Percentiles rank a stretch among this genome's conserved stretches.
Conservation (phyloP, 805 yeast genomes). For the Saturnispora saitoi region DNA sequence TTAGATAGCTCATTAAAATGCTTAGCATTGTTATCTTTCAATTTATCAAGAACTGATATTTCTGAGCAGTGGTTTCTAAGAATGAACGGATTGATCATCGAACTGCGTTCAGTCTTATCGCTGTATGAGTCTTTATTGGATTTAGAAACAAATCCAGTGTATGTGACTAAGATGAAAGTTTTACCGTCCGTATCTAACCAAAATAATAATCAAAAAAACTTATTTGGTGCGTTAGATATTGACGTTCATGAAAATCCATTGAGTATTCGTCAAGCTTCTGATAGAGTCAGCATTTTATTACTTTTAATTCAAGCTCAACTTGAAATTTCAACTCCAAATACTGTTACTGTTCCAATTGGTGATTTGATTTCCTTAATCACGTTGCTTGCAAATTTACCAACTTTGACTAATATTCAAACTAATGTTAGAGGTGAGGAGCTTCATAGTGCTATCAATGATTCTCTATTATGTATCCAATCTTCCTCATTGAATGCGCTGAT, state of each 20-base stretch:
- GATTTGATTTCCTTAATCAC: constrained; percentile 42
- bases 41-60: constrained; percentile 45
- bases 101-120: constrained; percentile 45
- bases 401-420: constrained; percentile 39
- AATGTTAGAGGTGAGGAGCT: constrained; percentile 51
- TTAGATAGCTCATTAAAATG: constrained; percentile 37
- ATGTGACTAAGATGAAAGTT: constrained; percentile 31
- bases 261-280: constrained; percentile 42
- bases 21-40: constrained; percentile 47
- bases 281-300: constrained; percentile 40
- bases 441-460: constrained; percentile 34
- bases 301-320: constrained; percentile 39
- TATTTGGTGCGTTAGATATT: constrained; percentile 43
- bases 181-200: constrained; percentile 27
- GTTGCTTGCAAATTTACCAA: constrained; percentile 40
- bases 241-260: constrained; percentile 48
- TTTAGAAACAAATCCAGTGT: constrained; percentile 46
- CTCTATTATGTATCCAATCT: constrained; percentile 38
- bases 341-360: constrained; percentile 53
- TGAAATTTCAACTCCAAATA: constrained; percentile 44
- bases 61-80: constrained; percentile 39
- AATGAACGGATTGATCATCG: constrained; percentile 40
- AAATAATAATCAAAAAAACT: constrained; percentile 12
- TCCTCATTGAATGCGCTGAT: constrained; percentile 37
- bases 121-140: constrained; percentile 54